Evolutionary conservation across 2,329 filamentous ascomycete species (phyloP), one percentile per base, ranked within the genome.

Genomic region (Aspergillus clavatus): DNA sequence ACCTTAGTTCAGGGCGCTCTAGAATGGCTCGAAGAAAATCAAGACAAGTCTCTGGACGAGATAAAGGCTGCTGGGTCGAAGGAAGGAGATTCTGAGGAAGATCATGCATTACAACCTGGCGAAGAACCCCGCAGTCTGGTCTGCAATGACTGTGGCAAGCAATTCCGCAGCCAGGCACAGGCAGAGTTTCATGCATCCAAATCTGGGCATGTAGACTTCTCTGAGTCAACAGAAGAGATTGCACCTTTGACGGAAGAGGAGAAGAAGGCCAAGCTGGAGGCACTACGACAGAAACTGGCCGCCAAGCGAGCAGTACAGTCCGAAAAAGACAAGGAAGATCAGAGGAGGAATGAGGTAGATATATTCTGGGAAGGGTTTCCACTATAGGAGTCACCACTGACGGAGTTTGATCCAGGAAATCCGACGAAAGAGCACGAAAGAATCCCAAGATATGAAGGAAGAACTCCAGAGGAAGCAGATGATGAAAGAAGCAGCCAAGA

Each of bases 91-190:
- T 71, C 73, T 38, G 74, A 77, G 26, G 75, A 85, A 57, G 79
- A 81, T 8, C 78, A 82, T 4, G 78, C 81, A n/a, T 73, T 90
- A 2, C 76, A 86, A 57, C 80, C 80, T 1, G 87, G 85, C 47
- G 81, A 84, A 59, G 74, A 80, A 45, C 87, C 89, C 45, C 80
- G 82, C 60, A 95, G 89, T 39, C 81, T 97, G 44, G 79, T 94
- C 40, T 98, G 93, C 78, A 93, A 95, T 54, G 91, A 96, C 45
- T 98, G 93, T 63, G 86, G 86, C 62, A 96, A 95, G 77, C 86
- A 83, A 64, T 94, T 98, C 70, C 80, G 87, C 55, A 88, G 82
- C 60, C 81, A 85, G 53, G 82, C 83, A 21, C 81, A 91, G 55
- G 93, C 90, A 7, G 85, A 91, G 59, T 95, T 89, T 65, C 93